Evolutionary conservation across 1,284 basidiomycete genomes (phyloP).

Genomic region (Crepidotus sp.): DNA sequence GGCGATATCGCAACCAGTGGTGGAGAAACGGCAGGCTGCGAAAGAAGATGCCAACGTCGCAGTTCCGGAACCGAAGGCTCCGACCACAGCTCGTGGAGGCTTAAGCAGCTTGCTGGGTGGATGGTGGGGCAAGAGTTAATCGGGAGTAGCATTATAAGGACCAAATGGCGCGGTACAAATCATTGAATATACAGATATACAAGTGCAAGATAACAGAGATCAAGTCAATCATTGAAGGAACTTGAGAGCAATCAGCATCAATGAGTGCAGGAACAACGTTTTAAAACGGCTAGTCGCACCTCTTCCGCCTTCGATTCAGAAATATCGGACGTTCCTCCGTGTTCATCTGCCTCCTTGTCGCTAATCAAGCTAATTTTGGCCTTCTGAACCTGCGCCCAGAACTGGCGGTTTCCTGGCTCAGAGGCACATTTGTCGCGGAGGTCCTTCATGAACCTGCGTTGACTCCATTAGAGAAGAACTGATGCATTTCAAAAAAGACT

Average conservation of each 20-base stretch:
- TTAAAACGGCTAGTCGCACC: constrained; percentile 25
- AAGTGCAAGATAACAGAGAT: background rate
- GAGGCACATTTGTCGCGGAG: constrained; percentile 47
- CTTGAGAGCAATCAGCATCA: background rate
- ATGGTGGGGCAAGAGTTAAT: constrained; percentile 33
- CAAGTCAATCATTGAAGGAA: constrained; percentile 7
- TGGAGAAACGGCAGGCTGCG: constrained; percentile 11
- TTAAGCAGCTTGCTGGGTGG: constrained; percentile 37
- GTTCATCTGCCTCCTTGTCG: constrained; percentile 46
- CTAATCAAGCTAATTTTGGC: constrained; percentile 53
- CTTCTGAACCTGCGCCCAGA: constrained; percentile 52
- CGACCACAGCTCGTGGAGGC: constrained; percentile 28
- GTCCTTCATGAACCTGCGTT: constrained; percentile 44
- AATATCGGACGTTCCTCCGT: constrained; percentile 46
- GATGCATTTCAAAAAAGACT: constrained; percentile 27
- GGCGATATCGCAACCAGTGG: constrained; percentile 1
- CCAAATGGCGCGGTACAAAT: constrained; percentile 14
- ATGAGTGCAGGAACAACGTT: background rate
- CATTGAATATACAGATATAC: constrained; percentile 6
- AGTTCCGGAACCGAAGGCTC: constrained; percentile 9
- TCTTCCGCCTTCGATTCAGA: constrained; percentile 40
- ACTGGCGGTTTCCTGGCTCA: constrained; percentile 48
- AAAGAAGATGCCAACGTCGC: constrained; percentile 10
- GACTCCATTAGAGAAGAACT: no score
- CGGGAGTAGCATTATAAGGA: constrained; percentile 1